Base-by-base conservation (phyloP, 192 early-diverging fungal genomes). In the Coemansia aciculifera region DNA sequence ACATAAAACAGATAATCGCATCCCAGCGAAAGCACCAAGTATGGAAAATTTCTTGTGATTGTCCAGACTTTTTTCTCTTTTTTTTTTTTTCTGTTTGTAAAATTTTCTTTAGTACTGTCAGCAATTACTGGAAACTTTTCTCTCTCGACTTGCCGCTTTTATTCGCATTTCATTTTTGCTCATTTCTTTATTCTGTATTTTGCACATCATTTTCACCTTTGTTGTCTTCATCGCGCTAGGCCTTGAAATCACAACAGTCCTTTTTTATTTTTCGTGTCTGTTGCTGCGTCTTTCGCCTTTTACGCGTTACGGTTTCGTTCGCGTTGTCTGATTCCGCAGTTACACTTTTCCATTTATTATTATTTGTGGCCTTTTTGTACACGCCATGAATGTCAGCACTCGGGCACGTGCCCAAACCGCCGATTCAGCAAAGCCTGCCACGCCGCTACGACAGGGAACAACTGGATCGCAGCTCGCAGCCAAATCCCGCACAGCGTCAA, bases 301-400 rank as follows among this genome's bases (percentile, higher is more conserved):
- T 32, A 57, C 54, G 54, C 54, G 54, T 40, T 66, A 29, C n/a
- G 24, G 23, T 66, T 56, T 29, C 24, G 36, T 57, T 56, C 54
- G 31, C 54, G 54, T 34, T n/a, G 54, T 19, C 54, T 34, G 15
- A n/a, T 57, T 57, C 54, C 54, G 54, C 54, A 57, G 54, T 42
- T n/a, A 49, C 19, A 37, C 6, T 51, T 48, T 62, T 48, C 44
- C 27, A 5, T 29, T 67, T 67, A 17, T 31, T 69, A 7, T 34
- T 51, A 46, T 62, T 46, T 29, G 51, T 29, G 51, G 13, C 24
- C 52, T 32, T 31, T 7, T 32, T 32, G 6, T 42, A 57, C 15
- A 15, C 39, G 59, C 34, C 64, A 81, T 81, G 78, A 71, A 75
- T 38, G 73, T 75, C 46, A 69, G 69, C 66, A 75, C 73, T 40